Percentiles rank a stretch among this genome's conserved stretches.
Evolutionary conservation across 2,329 filamentous ascomycete genomes (phyloP).

Genomic region (Colletotrichum echinochloae): DNA sequence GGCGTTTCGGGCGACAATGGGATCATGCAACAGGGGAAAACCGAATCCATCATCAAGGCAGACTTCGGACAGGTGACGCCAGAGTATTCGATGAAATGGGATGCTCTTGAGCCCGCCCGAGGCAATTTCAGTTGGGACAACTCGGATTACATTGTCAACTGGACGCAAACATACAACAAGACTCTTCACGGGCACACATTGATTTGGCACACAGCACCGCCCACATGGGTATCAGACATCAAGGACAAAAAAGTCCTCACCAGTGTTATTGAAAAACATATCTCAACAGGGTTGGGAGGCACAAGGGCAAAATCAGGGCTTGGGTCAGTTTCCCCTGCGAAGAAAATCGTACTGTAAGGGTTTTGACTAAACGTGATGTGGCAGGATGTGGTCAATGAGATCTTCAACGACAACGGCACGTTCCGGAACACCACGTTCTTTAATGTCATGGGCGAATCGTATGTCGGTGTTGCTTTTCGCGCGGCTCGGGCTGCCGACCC

Average conservation of each 20-base stretch:
- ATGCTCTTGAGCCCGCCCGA: constrained; percentile 61
- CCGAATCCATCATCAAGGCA: constrained; percentile 65
- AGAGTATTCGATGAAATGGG: constrained; percentile 80
- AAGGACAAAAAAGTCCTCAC: constrained; percentile 63
- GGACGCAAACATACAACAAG: constrained; percentile 66
- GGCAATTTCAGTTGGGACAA: constrained; percentile 66
- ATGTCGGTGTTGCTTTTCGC: constrained; percentile 76
- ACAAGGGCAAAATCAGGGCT: constrained; percentile 71
- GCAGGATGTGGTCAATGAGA: constrained; percentile 73
- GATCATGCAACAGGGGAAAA: constrained; percentile 61
- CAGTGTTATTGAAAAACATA: constrained; percentile 68
- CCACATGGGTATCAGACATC: constrained; percentile 69
- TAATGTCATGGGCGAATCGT: constrained; percentile 75
- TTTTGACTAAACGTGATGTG: background rate
- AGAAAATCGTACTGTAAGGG: background rate
- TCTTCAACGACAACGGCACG: constrained; percentile 70
- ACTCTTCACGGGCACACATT: constrained; percentile 74
- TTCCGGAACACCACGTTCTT: constrained; percentile 73
- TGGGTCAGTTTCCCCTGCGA: constrained; percentile 53
- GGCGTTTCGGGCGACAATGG: constrained; percentile 69
- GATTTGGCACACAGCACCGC: constrained; percentile 71
- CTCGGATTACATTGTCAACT: constrained; percentile 71
- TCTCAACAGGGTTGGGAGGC: constrained; percentile 66
- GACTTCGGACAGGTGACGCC: constrained; percentile 76
- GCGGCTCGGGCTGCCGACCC: constrained; percentile 76